phyloP scores from a whole-genome alignment of 306 rosid genomes.

The Lithocarpus polystachyus region DNA sequence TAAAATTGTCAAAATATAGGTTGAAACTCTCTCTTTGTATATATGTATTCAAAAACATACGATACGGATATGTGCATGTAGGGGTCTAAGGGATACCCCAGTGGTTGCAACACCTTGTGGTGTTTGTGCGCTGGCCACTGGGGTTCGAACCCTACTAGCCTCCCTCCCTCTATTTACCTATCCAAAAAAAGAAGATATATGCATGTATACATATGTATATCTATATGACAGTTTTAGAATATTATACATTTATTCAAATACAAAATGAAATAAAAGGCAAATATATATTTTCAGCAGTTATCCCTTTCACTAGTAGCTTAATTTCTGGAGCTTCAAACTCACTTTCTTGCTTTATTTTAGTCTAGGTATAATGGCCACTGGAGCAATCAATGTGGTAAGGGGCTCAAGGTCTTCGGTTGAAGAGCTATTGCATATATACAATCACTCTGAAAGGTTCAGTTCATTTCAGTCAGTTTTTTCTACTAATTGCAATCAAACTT shows the following conservation, averaged over 20 bases:
- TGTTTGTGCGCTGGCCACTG: too few relatives aligned
- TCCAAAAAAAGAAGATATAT: not conserved
- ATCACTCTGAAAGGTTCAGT: slow-evolving; percentile 84
- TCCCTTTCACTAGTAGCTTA: not conserved
- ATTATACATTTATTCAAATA: not conserved
- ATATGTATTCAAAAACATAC: too few relatives aligned
- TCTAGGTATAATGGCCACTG: slow-evolving; percentile 90
- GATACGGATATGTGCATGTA: too few relatives aligned
- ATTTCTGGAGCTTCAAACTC: slow-evolving; percentile 9
- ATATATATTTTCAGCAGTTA: not conserved
- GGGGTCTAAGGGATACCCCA: too few relatives aligned
- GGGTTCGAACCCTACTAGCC: too few relatives aligned
- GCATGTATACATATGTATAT: not conserved
- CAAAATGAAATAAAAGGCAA: not conserved
- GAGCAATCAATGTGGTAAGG: slow-evolving; percentile 90
- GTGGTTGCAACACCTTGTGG: too few relatives aligned
- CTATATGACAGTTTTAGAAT: not conserved
- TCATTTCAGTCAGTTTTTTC: not conserved
- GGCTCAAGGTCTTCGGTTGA: slow-evolving; percentile 91
- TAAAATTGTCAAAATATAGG: not conserved
- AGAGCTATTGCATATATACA: slow-evolving; percentile 76
- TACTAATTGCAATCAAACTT: not conserved
- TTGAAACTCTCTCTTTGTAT: not conserved
- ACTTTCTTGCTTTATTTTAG: slow-evolving; percentile 28
- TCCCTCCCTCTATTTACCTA: too few relatives aligned